Conservation (phyloP, 2,329 filamentous ascomycete species). For the Penicillium capsulatum region DNA sequence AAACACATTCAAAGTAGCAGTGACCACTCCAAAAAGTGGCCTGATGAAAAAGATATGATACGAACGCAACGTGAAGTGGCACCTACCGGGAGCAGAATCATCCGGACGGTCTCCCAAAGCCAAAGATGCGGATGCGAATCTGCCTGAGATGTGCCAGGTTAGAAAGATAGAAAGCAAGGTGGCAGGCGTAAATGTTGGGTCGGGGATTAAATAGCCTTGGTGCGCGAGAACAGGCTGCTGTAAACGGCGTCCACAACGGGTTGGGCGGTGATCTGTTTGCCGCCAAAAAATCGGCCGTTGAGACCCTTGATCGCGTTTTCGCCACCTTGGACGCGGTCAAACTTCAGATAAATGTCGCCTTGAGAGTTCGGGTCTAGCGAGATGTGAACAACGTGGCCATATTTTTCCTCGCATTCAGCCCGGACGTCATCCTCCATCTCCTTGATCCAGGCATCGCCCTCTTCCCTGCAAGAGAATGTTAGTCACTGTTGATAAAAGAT, state of each 20-base stretch:
- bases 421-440: constrained; percentile 92
- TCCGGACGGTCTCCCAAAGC: constrained; percentile 25
- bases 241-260: constrained; percentile 98
- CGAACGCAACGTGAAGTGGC: constrained; percentile 26
- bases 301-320: constrained; percentile 97
- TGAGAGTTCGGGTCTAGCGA: constrained; percentile 86
- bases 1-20: constrained; percentile 24
- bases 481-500: constrained; percentile 20
- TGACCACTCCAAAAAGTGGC: constrained; percentile 25
- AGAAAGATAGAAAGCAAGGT: constrained; percentile 27
- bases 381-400: constrained; percentile 97
- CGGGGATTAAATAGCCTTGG: constrained; percentile 65
- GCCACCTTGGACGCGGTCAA: constrained; percentile 89
- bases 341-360: constrained; percentile 98
- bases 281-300: constrained; percentile 94
- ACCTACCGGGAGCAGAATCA: constrained; percentile 38
- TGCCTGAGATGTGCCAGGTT: constrained; percentile 22
- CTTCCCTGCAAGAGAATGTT: constrained; percentile 59
- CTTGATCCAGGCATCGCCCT: constrained; percentile 83
- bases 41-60: constrained; percentile 15
- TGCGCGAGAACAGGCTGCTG: constrained; percentile 89
- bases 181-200: no score
- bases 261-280: constrained; percentile 85
- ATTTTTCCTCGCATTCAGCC: constrained; percentile 88
- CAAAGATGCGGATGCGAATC: constrained; percentile 20